phyloP scores from a whole-genome alignment of 2,329 filamentous ascomycete genomes.

The Chaetothyriales sp. region DNA sequence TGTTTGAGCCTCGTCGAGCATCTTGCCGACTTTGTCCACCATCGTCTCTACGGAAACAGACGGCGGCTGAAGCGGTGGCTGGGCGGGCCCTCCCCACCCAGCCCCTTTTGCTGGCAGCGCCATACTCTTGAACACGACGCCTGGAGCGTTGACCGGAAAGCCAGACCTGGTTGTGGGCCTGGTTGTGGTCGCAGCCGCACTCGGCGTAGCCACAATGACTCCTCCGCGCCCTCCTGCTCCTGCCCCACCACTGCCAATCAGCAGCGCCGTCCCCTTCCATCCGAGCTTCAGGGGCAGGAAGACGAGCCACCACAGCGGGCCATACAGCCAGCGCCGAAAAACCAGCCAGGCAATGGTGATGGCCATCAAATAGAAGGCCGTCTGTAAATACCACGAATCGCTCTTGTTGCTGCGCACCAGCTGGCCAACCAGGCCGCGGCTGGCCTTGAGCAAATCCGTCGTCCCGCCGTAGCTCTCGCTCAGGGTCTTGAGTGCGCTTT shows the following conservation, averaged over 20 bases:
- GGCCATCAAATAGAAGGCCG: slow-evolving; percentile 68
- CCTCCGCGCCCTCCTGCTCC: background rate
- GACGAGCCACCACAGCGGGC: slow-evolving; percentile 78
- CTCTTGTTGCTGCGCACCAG: slow-evolving; percentile 81
- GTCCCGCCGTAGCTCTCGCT: slow-evolving; percentile 69
- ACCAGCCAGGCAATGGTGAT: slow-evolving; percentile 72
- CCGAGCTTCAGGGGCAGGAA: slow-evolving; percentile 64
- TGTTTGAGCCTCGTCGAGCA: slow-evolving; percentile 22
- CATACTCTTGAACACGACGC: slow-evolving; percentile 8
- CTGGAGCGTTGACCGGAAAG: slow-evolving; percentile 6
- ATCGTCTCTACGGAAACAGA: slow-evolving; percentile 22
- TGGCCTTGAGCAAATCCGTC: slow-evolving; percentile 61
- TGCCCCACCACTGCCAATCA: slow-evolving; percentile 33
- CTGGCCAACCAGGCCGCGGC: slow-evolving; percentile 60
- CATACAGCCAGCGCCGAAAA: slow-evolving; percentile 73
- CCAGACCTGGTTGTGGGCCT: background rate
- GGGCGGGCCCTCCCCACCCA: slow-evolving; percentile 30
- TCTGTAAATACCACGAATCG: slow-evolving; percentile 95
- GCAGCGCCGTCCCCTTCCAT: slow-evolving; percentile 44
- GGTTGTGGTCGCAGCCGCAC: background rate
- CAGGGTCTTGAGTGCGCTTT: slow-evolving; percentile 65
- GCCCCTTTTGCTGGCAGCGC: slow-evolving; percentile 22
- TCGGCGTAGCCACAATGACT: background rate
- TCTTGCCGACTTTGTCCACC: slow-evolving; percentile 30
- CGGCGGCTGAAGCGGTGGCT: slow-evolving; percentile 12